Base-by-base conservation (phyloP, 495 filamentous ascomycete genomes). In the Umbilicaria muhlenbergii region DNA sequence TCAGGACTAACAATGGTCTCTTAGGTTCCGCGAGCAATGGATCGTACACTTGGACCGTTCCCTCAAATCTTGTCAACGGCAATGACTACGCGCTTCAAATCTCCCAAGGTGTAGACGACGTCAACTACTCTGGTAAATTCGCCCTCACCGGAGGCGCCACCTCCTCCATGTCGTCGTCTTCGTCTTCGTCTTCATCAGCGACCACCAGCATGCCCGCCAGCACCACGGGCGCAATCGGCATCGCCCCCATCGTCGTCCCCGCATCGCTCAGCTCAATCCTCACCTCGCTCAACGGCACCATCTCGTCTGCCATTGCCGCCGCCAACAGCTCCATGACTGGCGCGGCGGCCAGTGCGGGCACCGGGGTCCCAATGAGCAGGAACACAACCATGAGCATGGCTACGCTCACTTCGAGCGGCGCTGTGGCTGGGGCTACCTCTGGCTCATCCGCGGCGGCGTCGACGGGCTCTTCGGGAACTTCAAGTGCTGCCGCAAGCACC, bases 71-170 rank as follows among this genome's bases (percentile, higher is more conserved):
- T 28, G 56, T 58, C n/a, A 49, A 58, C 24, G 62, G 54, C 14
- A 31, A 57, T 6, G 57, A 63, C 50, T 73, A 73, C 43, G 67
- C 69, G 15, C 59, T 71, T 38, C 55, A 68, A 44, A 66, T 73
- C 51, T 44, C 46, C 13, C 69, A 71, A 45, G 57, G 51, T 34
- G 42, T 50, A 32, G 58, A 54, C 11, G 34, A 62, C 3, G 46
- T 56, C 18, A 73, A 73, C 46, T 73, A 70, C 46, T 64, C 67
- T n/a, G 66, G 60, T 5, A 58, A 61, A 17, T 34, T 72, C 14
- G 57, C 34, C 38, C 40, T 50, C 19, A 45, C 49, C 14, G 57
- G 57, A 38, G 60, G 51, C n/a, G 40, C 34, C 15, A 46, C 40
- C 34, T 35, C 36, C 10, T 48, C 38, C 10, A 28, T 38, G 21